Percentiles rank a stretch among this genome's conserved stretches.
These are phyloP conservation scores for Aspergillus conjunctus DNA, from an alignment of 495 filamentous ascomycete species.

Conservation along the genomic window DNA sequence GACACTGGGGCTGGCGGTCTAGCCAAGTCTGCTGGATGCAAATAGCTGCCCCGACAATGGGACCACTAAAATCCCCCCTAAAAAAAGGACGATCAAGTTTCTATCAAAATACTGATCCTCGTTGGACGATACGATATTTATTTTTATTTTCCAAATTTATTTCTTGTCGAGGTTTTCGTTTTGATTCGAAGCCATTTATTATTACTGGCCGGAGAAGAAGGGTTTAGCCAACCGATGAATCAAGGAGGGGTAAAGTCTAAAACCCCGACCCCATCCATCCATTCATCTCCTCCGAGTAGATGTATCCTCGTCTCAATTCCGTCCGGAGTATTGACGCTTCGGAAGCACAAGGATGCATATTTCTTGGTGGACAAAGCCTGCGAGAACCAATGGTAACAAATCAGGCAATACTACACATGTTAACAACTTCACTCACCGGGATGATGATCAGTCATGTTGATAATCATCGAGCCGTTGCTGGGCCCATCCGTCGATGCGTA, in stretches of 20 bases:
- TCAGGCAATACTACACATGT: conserved; percentile 15
- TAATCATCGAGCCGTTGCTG: not conserved
- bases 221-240: conserved; percentile 3
- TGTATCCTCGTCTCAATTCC: not conserved
- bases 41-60: conserved; percentile 9
- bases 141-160: not conserved
- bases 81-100: conserved; percentile 19
- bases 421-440: conserved; percentile 16
- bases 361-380: conserved; percentile 12
- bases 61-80: conserved; percentile 16
- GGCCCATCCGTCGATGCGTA: not conserved
- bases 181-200: not conserved
- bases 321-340: conserved; percentile 6
- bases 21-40: conserved; percentile 27
- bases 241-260: conserved; percentile 21
- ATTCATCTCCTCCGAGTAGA: not conserved
- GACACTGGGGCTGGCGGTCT: conserved; percentile 26
- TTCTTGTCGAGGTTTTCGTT: not conserved
- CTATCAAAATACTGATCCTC: not conserved
- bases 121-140: not conserved
- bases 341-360: conserved; percentile 19
- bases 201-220: conserved; percentile 8
- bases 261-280: conserved; percentile 7
- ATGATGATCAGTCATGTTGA: conserved; percentile 17
- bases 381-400: conserved; percentile 22